phyloP scores from a whole-genome alignment of 331 rosid genomes.

The Quercus phellos region DNA sequence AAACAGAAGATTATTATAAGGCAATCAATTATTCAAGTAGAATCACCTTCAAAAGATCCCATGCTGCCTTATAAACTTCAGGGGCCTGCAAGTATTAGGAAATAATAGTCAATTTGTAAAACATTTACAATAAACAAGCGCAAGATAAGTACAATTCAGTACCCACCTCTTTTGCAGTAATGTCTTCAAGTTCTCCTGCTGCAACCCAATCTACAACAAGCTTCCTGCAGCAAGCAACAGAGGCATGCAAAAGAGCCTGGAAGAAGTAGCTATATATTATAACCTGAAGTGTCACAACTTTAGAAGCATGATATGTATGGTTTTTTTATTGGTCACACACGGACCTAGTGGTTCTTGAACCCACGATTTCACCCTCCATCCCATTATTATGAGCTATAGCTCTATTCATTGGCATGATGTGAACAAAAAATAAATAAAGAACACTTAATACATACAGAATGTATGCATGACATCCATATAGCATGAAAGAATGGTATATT shows the following conservation, averaged over 20 bases:
- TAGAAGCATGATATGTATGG: not conserved
- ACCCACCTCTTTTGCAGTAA: constrained; percentile 58
- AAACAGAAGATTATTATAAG: not conserved
- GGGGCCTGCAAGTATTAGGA: constrained; percentile 46
- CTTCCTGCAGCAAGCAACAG: constrained; percentile 60
- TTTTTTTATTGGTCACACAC: too few relatives aligned
- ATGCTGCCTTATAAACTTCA: constrained; percentile 57
- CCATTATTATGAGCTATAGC: too few relatives aligned
- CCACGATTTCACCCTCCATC: too few relatives aligned
- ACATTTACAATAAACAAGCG: not conserved
- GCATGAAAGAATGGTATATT: not conserved
- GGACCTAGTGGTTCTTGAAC: too few relatives aligned
- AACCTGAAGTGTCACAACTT: not conserved
- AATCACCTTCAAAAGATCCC: constrained; percentile 80
- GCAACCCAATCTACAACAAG: constrained; percentile 86
- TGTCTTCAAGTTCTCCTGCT: constrained; percentile 78
- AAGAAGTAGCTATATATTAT: constrained; percentile 6
- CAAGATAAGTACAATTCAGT: not conserved
- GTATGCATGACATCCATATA: not conserved
- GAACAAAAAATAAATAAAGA: too few relatives aligned
- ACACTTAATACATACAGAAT: not conserved
- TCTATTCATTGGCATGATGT: too few relatives aligned
- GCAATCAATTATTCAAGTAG: constrained; percentile 12
- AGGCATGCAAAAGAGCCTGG: constrained; percentile 90
- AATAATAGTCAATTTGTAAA: constrained; percentile 3